Percentiles rank a stretch among this genome's conserved stretches.
phyloP scores from a whole-genome alignment of 148 eudicot genomes.

The Dysphania ambrosioides region DNA sequence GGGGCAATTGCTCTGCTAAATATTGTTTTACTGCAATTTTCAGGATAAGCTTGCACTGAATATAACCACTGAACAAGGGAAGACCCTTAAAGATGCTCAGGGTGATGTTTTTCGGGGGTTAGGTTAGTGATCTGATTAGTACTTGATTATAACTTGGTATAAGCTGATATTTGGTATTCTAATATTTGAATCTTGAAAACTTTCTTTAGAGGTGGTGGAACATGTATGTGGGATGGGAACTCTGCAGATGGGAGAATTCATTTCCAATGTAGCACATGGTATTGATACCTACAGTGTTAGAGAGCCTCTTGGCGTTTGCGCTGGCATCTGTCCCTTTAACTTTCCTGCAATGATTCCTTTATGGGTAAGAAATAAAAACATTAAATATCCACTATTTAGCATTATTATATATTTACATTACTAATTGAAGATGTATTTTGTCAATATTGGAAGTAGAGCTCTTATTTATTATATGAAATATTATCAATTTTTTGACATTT shows the following conservation, averaged over 20 bases:
- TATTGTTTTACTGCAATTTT: conserved; percentile 8
- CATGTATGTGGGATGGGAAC: conserved; percentile 97
- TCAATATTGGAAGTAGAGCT: not conserved
- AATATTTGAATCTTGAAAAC: not conserved
- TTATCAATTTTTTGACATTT: not conserved
- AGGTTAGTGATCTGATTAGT: conserved; percentile 43
- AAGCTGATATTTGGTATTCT: not conserved
- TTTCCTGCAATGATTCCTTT: conserved; percentile 97
- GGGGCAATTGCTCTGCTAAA: not conserved
- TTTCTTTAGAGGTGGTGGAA: conserved; percentile 87
- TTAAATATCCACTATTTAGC: not conserved
- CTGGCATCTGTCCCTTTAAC: conserved; percentile 96
- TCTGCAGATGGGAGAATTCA: conserved; percentile 94
- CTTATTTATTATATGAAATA: not conserved
- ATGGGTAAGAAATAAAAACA: conserved; percentile 69
- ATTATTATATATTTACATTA: not conserved
- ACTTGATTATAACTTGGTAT: not conserved
- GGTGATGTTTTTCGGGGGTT: conserved; percentile 97
- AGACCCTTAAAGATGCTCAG: conserved; percentile 94
- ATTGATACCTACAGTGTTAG: conserved; percentile 90
- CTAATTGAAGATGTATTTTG: not conserved
- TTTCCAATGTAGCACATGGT: conserved; percentile 76
- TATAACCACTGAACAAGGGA: conserved; percentile 97
- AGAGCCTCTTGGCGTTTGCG: conserved; percentile 97
- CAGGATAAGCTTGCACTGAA: conserved; percentile 91